A percentile compares a stretch with the other conserved stretches of the same genome.
Evolutionary conservation across 2,329 filamentous ascomycete species (phyloP).

Genomic region (Ilyonectria mors-panacis): DNA sequence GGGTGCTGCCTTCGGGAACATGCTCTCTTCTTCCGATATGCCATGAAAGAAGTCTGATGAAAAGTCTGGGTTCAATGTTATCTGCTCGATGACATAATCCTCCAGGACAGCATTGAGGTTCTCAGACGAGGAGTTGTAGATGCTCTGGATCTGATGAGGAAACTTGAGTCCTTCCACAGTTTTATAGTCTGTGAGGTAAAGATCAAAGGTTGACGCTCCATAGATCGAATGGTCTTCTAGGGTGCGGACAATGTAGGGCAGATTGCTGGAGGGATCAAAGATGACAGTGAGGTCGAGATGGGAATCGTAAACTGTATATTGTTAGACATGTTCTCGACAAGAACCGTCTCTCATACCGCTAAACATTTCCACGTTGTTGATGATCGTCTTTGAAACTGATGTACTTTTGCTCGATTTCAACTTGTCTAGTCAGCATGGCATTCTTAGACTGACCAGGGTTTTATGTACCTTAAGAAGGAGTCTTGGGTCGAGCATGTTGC

Average conservation of each 20-base stretch:
- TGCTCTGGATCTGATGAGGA: constrained; percentile 25
- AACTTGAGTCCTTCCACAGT: constrained; percentile 16
- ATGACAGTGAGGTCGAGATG: constrained; percentile 2
- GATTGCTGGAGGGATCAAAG: constrained; percentile 9
- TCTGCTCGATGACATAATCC: constrained; percentile 27
- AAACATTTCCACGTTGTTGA: constrained; percentile 21
- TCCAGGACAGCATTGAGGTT: constrained; percentile 26
- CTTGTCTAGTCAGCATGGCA: neutral
- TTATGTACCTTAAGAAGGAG: constrained; percentile 22
- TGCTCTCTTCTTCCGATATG: neutral
- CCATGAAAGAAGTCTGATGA: constrained; percentile 5
- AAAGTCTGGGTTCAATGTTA: constrained; percentile 13
- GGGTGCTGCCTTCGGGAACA: constrained; percentile 17
- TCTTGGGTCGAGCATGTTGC: constrained; percentile 25
- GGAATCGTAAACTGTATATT: constrained; percentile 13
- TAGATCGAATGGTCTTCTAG: constrained; percentile 28
- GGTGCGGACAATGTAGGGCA: constrained; percentile 30
- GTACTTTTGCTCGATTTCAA: constrained; percentile 2
- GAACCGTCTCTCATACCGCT: constrained; percentile 3
- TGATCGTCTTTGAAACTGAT: neutral
- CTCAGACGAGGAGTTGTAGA: constrained; percentile 26
- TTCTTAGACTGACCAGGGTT: too few species aligned
- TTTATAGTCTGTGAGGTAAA: constrained; percentile 34
- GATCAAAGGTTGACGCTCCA: constrained; percentile 6
- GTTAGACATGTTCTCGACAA: neutral